Conservation (phyloP, 345 rosid species). For the Melastoma malabathricum region DNA sequence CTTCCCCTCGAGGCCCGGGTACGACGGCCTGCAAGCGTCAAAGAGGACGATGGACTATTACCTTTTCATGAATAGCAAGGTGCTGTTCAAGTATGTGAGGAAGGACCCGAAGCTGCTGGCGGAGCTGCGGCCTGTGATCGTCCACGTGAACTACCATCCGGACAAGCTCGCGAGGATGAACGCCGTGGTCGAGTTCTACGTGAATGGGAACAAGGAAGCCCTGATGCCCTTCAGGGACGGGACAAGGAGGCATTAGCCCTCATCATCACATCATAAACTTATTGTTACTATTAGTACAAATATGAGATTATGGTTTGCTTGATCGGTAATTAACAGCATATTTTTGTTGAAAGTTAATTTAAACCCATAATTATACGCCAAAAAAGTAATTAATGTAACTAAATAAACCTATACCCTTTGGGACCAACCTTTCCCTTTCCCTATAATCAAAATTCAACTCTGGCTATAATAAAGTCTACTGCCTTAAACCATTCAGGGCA, state of each 20-base stretch:
- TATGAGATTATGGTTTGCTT: no score
- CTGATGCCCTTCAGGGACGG: conserved; percentile 32
- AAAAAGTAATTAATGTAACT: no score
- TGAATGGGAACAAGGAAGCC: conserved; percentile 31
- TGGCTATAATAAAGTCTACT: no score
- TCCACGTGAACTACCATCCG: conserved; percentile 35
- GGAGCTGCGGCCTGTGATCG: conserved; percentile 30
- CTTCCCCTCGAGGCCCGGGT: conserved; percentile 28
- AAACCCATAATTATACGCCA: no score
- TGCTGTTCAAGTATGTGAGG: conserved; percentile 31
- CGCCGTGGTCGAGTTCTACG: conserved; percentile 33
- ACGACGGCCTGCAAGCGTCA: conserved; percentile 36
- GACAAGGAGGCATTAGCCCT: conserved; percentile 4
- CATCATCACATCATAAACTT: no score
- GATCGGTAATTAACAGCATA: no score
- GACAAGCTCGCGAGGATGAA: conserved; percentile 35
- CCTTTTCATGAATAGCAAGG: conserved; percentile 37
- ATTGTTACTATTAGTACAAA: no score
- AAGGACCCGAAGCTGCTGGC: conserved; percentile 20
- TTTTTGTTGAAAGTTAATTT: no score
- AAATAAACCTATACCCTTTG: no score
- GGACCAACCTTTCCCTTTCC: no score
- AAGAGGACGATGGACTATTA: conserved; percentile 34
- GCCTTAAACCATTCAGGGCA: no score
- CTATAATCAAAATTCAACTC: no score